Conservation (phyloP, 2,329 filamentous ascomycete genomes). For the Parascedosporium putredinis region DNA sequence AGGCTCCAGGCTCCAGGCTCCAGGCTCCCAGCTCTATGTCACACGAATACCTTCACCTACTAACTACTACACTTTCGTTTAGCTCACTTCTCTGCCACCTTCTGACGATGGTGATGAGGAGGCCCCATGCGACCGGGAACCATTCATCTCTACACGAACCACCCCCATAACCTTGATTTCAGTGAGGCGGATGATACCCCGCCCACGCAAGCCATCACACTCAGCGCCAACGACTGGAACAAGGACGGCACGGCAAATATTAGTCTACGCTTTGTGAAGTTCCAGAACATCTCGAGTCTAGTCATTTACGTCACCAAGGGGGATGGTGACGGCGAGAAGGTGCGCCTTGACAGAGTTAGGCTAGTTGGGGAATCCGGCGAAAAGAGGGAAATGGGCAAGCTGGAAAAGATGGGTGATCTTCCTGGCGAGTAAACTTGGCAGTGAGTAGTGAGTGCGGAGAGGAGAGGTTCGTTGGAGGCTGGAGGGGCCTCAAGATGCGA, state of each 20-base stretch:
- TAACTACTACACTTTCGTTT: conserved; percentile 19
- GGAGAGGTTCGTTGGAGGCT: background rate
- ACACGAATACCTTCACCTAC: too few species aligned
- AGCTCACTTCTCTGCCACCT: conserved; percentile 74
- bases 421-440: conserved; percentile 39
- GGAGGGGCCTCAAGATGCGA: background rate
- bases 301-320: conserved; percentile 85
- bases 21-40: background rate
- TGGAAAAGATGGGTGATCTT: conserved; percentile 87
- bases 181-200: conserved; percentile 84
- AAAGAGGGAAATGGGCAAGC: conserved; percentile 85
- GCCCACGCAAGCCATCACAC: conserved; percentile 67
- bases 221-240: conserved; percentile 74
- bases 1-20: conserved; percentile 18
- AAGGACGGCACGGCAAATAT: conserved; percentile 62
- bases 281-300: conserved; percentile 83
- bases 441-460: background rate
- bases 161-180: conserved; percentile 83
- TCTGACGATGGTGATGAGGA: conserved; percentile 53
- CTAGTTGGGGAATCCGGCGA: conserved; percentile 84
- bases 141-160: conserved; percentile 80
- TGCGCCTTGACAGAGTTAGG: conserved; percentile 67
- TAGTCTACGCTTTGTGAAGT: conserved; percentile 83
- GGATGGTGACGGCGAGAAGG: conserved; percentile 72
- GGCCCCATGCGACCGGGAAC: conserved; percentile 67